These are phyloP conservation scores for Alectoria sarmentosa DNA, from an alignment of 495 filamentous ascomycete species.

Conservation along the genomic window DNA sequence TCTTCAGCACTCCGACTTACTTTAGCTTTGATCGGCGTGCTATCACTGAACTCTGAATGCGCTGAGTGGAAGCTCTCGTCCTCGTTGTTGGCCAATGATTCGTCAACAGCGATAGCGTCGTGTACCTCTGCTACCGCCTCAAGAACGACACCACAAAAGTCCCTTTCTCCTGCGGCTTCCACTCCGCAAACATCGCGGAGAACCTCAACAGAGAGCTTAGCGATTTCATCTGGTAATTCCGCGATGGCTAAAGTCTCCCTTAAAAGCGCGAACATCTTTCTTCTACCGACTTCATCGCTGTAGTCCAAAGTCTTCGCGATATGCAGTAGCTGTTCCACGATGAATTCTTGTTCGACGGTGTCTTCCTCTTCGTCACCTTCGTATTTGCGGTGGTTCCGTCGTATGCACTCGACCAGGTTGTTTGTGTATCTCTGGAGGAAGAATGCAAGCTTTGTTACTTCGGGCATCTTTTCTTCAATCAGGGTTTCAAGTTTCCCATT, in stretches of 20 bases:
- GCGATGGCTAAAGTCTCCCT: slow-evolving; percentile 77
- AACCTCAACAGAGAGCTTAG: slow-evolving; percentile 78
- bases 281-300: slow-evolving; percentile 85
- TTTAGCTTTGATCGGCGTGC: slow-evolving; percentile 44
- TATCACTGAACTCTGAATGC: slow-evolving; percentile 65
- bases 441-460: slow-evolving; percentile 82
- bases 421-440: slow-evolving; percentile 74
- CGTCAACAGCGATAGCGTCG: slow-evolving; percentile 70
- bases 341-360: slow-evolving; percentile 79
- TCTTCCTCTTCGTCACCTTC: slow-evolving; percentile 71
- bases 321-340: slow-evolving; percentile 89
- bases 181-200: slow-evolving; percentile 73
- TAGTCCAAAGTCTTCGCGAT: slow-evolving; percentile 90
- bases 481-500: slow-evolving; percentile 63
- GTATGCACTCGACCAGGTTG: slow-evolving; percentile 61
- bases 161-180: slow-evolving; percentile 71
- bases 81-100: slow-evolving; percentile 29
- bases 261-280: slow-evolving; percentile 89
- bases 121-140: slow-evolving; percentile 95
- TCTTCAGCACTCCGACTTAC: slow-evolving; percentile 54
- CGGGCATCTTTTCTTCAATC: slow-evolving; percentile 88
- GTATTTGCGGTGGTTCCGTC: slow-evolving; percentile 43
- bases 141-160: slow-evolving; percentile 88
- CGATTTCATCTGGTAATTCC: slow-evolving; percentile 86
- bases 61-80: slow-evolving; percentile 92